Evolutionary conservation across 306 rosid genomes (phyloP).

Genomic region (Fagus crenata): DNA sequence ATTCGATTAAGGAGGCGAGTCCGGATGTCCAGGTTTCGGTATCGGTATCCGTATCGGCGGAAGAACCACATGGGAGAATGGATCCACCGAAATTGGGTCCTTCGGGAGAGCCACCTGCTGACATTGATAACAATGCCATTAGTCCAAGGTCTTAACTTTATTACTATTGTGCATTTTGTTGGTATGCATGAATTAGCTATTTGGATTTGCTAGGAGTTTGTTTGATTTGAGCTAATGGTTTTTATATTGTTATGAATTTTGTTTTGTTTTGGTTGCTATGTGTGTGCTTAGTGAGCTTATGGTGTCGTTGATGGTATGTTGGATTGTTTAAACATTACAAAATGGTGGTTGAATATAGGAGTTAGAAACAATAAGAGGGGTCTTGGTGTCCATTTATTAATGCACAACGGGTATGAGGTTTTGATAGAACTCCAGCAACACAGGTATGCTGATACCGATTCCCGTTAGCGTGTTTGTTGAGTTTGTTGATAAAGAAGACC

Average conservation of each 20-base stretch:
- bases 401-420: neutral
- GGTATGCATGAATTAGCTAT: conserved; percentile 7
- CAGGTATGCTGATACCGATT: no score
- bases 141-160: conserved; percentile 58
- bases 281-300: no score
- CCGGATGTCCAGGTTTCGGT: conserved; percentile 43
- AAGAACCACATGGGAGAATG: conserved; percentile 43
- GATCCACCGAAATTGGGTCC: conserved; percentile 53
- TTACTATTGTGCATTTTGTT: conserved; percentile 2
- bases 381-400: no score
- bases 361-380: no score
- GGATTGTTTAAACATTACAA: no score
- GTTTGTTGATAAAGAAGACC: neutral
- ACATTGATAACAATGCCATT: conserved; percentile 45
- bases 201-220: neutral
- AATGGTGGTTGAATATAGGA: no score
- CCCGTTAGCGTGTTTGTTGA: neutral
- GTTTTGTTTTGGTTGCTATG: neutral
- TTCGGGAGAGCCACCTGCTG: conserved; percentile 45
- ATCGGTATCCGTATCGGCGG: conserved; percentile 39
- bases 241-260: neutral
- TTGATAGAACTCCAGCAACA: neutral
- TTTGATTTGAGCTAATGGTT: neutral
- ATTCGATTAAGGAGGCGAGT: conserved; percentile 47
- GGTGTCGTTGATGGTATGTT: no score